These are phyloP conservation scores for Diaporthe longicolla DNA, from an alignment of 2,329 filamentous ascomycete species.

Conservation along the genomic window DNA sequence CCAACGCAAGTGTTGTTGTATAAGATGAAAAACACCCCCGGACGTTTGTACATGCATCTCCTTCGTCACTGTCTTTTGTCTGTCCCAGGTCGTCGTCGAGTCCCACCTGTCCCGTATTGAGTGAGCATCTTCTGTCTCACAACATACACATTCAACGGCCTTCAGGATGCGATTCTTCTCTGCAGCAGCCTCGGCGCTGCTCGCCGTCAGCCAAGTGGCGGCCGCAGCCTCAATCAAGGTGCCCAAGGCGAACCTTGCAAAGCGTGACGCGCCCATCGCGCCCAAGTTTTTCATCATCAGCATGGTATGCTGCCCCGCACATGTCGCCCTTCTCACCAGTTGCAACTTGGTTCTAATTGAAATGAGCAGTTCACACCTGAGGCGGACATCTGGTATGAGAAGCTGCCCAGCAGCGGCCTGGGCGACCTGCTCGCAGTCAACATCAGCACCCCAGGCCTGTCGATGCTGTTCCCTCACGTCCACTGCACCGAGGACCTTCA, in stretches of 20 bases:
- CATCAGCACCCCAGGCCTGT: slow-evolving; percentile 73
- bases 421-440: slow-evolving; percentile 70
- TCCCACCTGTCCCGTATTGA: not conserved
- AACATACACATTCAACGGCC: not conserved
- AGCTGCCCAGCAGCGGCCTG: slow-evolving; percentile 59
- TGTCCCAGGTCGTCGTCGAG: not conserved
- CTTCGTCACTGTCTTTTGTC: not conserved
- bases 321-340: not conserved
- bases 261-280: slow-evolving; percentile 53
- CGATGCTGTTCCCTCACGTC: slow-evolving; percentile 74
- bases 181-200: slow-evolving; percentile 36
- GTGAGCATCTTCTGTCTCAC: not conserved
- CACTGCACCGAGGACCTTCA: slow-evolving; percentile 73
- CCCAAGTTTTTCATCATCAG: slow-evolving; percentile 75
- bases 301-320: slow-evolving; percentile 61
- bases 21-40: not conserved
- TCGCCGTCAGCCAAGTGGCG: slow-evolving; percentile 35
- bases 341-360: not conserved
- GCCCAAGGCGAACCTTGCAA: slow-evolving; percentile 16
- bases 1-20: not conserved
- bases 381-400: slow-evolving; percentile 72
- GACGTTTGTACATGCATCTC: not conserved
- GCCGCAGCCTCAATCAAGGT: slow-evolving; percentile 34
- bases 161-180: slow-evolving; percentile 39
- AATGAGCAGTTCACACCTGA: slow-evolving; percentile 71